Percentiles rank a stretch among this genome's conserved stretches.
Evolutionary conservation across 441 rosid species (phyloP).

Genomic region (Syzygium malaccense): DNA sequence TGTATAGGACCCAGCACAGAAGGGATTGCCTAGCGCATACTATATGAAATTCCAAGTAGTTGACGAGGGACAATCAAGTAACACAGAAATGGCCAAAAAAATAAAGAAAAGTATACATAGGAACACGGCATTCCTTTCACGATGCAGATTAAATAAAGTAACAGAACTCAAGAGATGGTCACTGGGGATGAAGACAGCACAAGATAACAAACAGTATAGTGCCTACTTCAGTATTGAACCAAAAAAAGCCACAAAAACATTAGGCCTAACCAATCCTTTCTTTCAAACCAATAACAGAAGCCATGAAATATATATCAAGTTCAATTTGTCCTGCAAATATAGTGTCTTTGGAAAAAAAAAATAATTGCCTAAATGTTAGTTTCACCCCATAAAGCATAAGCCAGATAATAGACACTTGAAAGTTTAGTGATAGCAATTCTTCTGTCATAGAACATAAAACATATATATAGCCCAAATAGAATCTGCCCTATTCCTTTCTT

Average conservation of each 20-base stretch:
- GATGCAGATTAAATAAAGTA: neutral
- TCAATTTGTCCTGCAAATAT: neutral
- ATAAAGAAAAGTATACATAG: neutral
- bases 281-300: neutral
- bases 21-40: neutral
- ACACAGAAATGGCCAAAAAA: neutral
- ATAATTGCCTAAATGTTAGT: neutral
- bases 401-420: neutral
- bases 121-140: neutral
- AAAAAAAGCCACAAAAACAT: neutral
- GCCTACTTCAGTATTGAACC: neutral
- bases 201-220: neutral
- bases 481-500: neutral
- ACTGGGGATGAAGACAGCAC: neutral
- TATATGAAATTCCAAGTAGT: neutral
- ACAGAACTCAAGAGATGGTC: neutral
- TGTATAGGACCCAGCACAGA: neutral
- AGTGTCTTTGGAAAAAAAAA: neutral
- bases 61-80: neutral
- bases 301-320: neutral
- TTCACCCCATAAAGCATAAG: neutral
- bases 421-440: neutral
- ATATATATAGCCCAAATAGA: neutral
- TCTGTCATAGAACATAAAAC: neutral
- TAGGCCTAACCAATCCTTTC: neutral